A percentile compares a stretch with the other conserved stretches of the same genome.
Conservation (phyloP, 768 basidiomycete species). For the Harrya chromipes region DNA sequence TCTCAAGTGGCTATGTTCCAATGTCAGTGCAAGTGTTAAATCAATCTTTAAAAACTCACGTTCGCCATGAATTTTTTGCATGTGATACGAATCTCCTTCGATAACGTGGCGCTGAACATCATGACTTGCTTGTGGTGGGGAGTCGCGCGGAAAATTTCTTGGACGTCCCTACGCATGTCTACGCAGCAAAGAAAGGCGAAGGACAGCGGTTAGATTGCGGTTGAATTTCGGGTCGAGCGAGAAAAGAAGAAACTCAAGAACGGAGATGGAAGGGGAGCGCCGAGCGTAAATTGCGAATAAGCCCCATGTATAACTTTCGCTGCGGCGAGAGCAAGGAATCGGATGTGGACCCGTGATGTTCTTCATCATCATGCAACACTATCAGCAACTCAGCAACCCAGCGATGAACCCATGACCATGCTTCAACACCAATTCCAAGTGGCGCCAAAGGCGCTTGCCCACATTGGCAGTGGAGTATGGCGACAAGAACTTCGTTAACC, state of each 20-base stretch:
- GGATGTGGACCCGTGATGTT: conserved; percentile 33
- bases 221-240: conserved; percentile 48
- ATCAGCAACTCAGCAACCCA: conserved; percentile 38
- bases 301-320: conserved; percentile 17
- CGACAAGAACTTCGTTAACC: conserved; percentile 37
- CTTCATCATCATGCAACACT: conserved; percentile 32
- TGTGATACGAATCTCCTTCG: conserved; percentile 94
- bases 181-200: conserved; percentile 45
- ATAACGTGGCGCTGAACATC: conserved; percentile 99
- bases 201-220: conserved; percentile 61
- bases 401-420: conserved; percentile 35
- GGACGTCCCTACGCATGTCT: conserved; percentile 99
- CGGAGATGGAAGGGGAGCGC: conserved; percentile 23
- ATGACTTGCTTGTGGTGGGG: conserved; percentile 99
- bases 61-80: conserved; percentile 99
- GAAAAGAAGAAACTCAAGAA: conserved; percentile 49
- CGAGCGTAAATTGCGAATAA: conserved; percentile 7
- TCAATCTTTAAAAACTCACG: conserved; percentile 46
- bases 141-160: conserved; percentile 99
- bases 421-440: conserved; percentile 37
- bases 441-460: conserved; percentile 39
- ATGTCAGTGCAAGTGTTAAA: neutral
- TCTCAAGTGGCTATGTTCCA: conserved; percentile 84
- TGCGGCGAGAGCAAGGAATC: conserved; percentile 35
- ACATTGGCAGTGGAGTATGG: conserved; percentile 37